Evolutionary conservation across 208 protist genomes (phyloP), one percentile per base, ranked within the genome.

Genomic region (Acanthamoeba healyi): DNA sequence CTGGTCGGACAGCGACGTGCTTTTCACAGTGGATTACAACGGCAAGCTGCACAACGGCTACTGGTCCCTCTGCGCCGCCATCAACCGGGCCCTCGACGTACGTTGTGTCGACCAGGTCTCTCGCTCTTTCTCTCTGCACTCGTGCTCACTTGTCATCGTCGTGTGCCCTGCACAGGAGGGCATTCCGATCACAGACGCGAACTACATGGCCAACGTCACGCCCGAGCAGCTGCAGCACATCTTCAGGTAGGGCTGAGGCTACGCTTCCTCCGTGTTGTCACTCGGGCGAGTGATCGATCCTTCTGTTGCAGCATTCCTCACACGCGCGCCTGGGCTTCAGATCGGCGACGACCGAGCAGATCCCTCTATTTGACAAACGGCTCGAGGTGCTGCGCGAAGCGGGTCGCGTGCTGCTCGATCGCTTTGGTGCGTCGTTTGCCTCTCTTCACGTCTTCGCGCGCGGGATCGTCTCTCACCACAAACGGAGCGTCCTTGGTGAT

Each of bases 41-140:
- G 87, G 87, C 87, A 74, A 49, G 17, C 34, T 36, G n/a, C 61
- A 94, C 67, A 96, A 94, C 26, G 96, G 96, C 22, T 95, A 96
- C 77, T 96, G 94, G 96, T 93, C 95, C 3, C 86, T 97, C 36
- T 95, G 94, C 54, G 95, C 95, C 3, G 81, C 86, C 26, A 46
- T 97, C 32, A 95, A 96, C 81, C 72, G 95, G 2, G 96, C 95
- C 10, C 88, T 95, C 15, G 84, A 96, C 29, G 94, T 92, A 70
- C n/a, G 44, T 74, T n/a, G n/a, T 44, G 6, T 9, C 15, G 58
- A n/a, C n/a, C n/a, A n/a, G 36, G n/a, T 90, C 88, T 94, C 65
- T 91, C 84, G 36, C 86, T 67, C n/a, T 74, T 90, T 61, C 72
- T 95, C 17, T 70, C 32, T 19, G 42, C 24, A 24, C 56, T 63